Conservation (phyloP, 495 filamentous ascomycete genomes). For the Tuber aestivum region DNA sequence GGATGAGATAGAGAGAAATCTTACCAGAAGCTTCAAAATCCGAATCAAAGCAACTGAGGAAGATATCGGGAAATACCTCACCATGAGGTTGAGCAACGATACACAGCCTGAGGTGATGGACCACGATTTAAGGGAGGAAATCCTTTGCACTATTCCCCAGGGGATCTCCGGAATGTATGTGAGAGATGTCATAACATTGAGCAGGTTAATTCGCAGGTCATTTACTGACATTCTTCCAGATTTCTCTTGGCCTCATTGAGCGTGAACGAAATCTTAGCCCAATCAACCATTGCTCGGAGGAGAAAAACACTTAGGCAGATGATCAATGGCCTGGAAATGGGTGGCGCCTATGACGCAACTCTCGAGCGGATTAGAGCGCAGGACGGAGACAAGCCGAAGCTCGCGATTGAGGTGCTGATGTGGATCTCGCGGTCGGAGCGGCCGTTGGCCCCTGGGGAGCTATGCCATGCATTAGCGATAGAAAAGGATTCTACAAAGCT, state of each 20-base stretch:
- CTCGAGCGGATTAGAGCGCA: not conserved
- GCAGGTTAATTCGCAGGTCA: not conserved
- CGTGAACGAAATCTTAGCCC: not conserved
- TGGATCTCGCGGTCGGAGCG: not conserved
- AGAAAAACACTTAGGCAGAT: not conserved
- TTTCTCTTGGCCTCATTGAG: not conserved
- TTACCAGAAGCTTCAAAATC: not conserved
- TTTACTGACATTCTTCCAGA: not conserved
- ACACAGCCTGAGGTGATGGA: not conserved
- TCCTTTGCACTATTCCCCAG: not conserved
- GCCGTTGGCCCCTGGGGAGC: not conserved
- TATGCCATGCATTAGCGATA: not conserved
- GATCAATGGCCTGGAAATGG: not conserved
- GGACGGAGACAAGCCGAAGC: not conserved
- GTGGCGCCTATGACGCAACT: not conserved
- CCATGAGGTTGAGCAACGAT: not conserved
- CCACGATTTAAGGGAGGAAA: not conserved
- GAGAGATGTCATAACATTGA: not conserved
- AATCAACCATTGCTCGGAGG: not conserved
- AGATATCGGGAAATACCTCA: not conserved
- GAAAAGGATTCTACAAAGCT: not conserved
- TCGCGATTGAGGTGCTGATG: not conserved
- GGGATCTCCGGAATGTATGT: not conserved
- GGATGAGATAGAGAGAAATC: not conserved
- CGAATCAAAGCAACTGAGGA: not conserved